phyloP scores from a whole-genome alignment of 2,329 filamentous ascomycete genomes.

The Orbilia oligospora region DNA sequence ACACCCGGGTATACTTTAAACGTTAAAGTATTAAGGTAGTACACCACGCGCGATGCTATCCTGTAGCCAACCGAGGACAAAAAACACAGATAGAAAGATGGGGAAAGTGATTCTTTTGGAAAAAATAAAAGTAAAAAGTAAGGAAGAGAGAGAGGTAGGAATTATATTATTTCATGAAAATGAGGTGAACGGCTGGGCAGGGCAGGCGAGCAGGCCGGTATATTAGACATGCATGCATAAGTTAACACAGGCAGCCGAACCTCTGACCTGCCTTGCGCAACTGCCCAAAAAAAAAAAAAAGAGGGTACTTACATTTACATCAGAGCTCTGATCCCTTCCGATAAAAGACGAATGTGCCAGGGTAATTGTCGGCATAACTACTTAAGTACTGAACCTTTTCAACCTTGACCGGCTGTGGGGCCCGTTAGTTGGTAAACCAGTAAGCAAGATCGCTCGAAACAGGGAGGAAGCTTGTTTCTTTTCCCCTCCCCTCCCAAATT shows the following conservation, averaged over 20 bases:
- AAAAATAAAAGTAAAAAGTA: constrained; percentile 8
- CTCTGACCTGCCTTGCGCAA: too few species aligned
- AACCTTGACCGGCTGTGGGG: too few species aligned
- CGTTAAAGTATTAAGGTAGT: constrained; percentile 27
- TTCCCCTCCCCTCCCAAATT: too few species aligned
- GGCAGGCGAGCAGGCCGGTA: not conserved
- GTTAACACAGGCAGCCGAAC: too few species aligned
- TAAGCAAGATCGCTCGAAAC: constrained; percentile 49
- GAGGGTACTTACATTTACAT: constrained; percentile 39
- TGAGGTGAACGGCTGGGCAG: too few species aligned
- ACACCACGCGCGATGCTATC: constrained; percentile 47
- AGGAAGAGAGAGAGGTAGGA: not conserved
- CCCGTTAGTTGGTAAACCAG: not conserved
- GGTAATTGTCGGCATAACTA: constrained; percentile 36
- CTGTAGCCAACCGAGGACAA: not conserved
- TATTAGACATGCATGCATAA: not conserved
- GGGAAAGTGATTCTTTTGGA: too few species aligned
- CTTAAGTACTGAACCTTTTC: too few species aligned
- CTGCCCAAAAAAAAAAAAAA: constrained; percentile 33
- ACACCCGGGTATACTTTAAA: too few species aligned
- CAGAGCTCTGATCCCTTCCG: constrained; percentile 50
- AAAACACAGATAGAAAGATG: too few species aligned
- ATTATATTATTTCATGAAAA: not conserved
- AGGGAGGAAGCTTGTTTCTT: not conserved
- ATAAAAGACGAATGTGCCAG: constrained; percentile 35